Base-by-base conservation (phyloP, 768 basidiomycete genomes). In the Mycena filopes region DNA sequence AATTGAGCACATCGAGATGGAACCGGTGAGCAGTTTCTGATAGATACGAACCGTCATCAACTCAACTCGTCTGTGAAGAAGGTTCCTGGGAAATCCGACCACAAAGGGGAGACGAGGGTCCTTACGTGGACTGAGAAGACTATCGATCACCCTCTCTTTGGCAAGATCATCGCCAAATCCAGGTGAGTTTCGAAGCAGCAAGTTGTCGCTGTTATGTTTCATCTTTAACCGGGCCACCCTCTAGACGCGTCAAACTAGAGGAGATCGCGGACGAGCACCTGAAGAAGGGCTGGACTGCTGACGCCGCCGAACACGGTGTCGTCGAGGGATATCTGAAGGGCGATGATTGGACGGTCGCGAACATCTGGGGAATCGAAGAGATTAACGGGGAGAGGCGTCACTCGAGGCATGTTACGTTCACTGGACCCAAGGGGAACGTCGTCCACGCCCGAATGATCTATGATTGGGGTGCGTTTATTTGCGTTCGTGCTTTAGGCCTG, bases 101-200 rank as follows among this genome's bases (percentile, higher is more conserved):
- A 76, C 15, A 79, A 76, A 26, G 76, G 48, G 72, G 3, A 45
- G 36, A 31, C 7, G 4, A 82, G 83, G 51, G 69, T 50, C 23
- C 73, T 86, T 29, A 79, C 83, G 64, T 82, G 80, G 79, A 23
- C 65, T 4, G 75, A 77, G 56, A 76, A 76, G 26, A 58, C 66
- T 3, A 73, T 77, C 15, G 55, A 76, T 10, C 79, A 85, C 66
- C 65, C 76, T 29, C 55, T 84, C 31, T 85, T 83, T 66, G 85
- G 85, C 9, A 3, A 60, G 9, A 72, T 83, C 28, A 65, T 77
- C 29, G 77, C 36, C 41, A 55, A 56, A 46, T 48, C 25, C 23
- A 60, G 58, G 58, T 60, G 11, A 9, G 25, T 50, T 6, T 2
- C 13, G 33, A 8, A 21, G n/a, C 23, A 11, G 11, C 16, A 2